phyloP scores from a whole-genome alignment of 768 basidiomycete genomes.

The Stropharia rugosoannulata region DNA sequence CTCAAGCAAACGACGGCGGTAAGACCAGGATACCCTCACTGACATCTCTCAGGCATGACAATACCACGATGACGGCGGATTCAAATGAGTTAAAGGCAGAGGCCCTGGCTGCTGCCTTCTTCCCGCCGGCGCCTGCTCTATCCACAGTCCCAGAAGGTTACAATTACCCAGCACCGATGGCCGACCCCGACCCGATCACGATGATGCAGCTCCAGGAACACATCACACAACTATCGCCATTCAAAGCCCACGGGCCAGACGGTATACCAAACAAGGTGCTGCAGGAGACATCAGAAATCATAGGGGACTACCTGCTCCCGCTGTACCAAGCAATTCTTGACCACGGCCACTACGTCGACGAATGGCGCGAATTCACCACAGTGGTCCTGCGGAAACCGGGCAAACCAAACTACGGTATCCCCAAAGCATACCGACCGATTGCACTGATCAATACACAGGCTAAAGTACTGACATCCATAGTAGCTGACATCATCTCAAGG shows the following conservation, averaged over 20 bases:
- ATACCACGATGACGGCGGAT: conserved; percentile 3
- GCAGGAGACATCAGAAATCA: conserved; percentile 13
- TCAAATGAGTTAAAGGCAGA: conserved; percentile 11
- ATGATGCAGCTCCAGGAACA: not conserved
- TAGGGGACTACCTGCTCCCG: conserved; percentile 17
- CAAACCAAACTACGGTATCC: conserved; percentile 26
- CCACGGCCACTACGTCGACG: conserved; percentile 15
- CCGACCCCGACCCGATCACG: not conserved
- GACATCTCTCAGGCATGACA: conserved; percentile 3
- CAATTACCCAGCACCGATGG: conserved; percentile 10
- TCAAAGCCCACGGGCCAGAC: conserved; percentile 29
- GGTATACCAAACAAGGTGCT: conserved; percentile 30
- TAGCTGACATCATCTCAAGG: conserved; percentile 20
- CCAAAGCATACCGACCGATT: conserved; percentile 37
- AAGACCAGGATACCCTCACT: conserved; percentile 19
- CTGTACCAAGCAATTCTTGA: conserved; percentile 29
- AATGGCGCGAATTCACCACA: conserved; percentile 23
- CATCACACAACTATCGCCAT: conserved; percentile 22
- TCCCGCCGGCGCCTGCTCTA: conserved; percentile 3
- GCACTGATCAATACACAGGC: conserved; percentile 29
- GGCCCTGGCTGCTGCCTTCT: conserved; percentile 10
- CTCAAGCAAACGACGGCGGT: conserved; percentile 19
- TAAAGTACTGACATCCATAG: conserved; percentile 24
- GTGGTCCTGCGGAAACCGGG: conserved; percentile 36
- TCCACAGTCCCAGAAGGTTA: not conserved